Conservation (phyloP, 192 early-diverging fungal genomes). For the Backusella liffmaniae region DNA sequence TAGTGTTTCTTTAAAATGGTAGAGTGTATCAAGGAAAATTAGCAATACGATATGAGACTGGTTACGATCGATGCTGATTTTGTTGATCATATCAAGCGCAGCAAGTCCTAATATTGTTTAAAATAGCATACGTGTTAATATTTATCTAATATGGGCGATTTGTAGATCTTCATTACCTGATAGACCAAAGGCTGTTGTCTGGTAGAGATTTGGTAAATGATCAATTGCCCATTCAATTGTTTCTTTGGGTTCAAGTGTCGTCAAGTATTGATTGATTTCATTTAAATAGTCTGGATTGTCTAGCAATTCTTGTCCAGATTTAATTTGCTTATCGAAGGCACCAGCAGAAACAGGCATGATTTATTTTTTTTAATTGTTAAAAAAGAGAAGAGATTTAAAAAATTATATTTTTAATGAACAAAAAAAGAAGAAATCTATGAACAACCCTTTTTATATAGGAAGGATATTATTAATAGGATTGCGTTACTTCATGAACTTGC, state of each 20-base stretch:
- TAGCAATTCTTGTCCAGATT: slow-evolving; percentile 36
- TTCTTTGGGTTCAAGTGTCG: slow-evolving; percentile 67
- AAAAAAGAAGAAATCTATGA: neutral
- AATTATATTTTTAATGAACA: neutral
- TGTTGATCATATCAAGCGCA: slow-evolving; percentile 81
- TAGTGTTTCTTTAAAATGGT: slow-evolving; percentile 93
- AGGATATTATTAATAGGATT: neutral
- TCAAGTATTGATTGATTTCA: slow-evolving; percentile 73
- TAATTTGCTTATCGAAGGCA: neutral
- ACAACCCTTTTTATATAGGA: neutral
- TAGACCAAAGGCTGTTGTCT: slow-evolving; percentile 93
- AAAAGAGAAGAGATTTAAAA: neutral
- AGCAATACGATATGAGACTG: slow-evolving; percentile 64
- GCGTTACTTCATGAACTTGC: neutral
- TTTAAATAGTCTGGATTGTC: slow-evolving; percentile 59
- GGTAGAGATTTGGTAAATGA: slow-evolving; percentile 78
- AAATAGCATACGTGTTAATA: neutral
- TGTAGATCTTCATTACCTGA: slow-evolving; percentile 45
- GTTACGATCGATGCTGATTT: slow-evolving; percentile 54
- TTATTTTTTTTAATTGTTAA: neutral
- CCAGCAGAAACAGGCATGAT: slow-evolving; percentile 31
- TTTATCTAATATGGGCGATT: neutral
- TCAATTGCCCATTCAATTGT: slow-evolving; percentile 87
- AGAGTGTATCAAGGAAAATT: slow-evolving; percentile 93
- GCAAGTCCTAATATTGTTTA: slow-evolving; percentile 53